phyloP scores from a whole-genome alignment of 106 monocot species.

The Dendrobium chrysotoxum region DNA sequence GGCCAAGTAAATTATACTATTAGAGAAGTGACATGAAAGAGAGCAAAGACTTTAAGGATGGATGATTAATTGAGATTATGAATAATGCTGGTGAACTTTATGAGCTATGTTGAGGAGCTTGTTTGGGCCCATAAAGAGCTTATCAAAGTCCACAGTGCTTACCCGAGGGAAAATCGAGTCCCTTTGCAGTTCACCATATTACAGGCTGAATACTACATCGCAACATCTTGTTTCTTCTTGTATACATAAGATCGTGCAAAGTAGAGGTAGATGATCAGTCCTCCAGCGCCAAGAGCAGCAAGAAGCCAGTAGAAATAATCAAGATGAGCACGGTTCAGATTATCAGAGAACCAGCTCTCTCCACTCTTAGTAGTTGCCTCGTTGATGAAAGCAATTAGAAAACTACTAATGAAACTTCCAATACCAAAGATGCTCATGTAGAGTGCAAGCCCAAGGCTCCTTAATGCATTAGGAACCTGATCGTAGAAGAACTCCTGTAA shows the following conservation, averaged over 20 bases:
- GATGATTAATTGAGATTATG: too few species aligned
- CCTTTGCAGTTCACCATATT: too few species aligned
- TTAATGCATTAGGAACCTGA: slow-evolving; percentile 22
- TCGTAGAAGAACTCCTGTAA: slow-evolving; percentile 37
- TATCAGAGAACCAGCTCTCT: slow-evolving; percentile 17
- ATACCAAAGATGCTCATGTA: slow-evolving; percentile 27
- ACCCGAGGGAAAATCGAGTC: too few species aligned
- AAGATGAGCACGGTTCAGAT: slow-evolving; percentile 18
- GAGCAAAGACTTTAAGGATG: too few species aligned
- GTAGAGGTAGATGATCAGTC: slow-evolving; percentile 9
- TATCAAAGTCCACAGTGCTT: too few species aligned
- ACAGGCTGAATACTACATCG: not conserved
- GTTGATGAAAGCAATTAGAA: slow-evolving; percentile 18
- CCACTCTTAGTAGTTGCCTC: not conserved
- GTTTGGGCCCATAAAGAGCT: too few species aligned
- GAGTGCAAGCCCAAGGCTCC: slow-evolving; percentile 30
- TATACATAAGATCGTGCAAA: slow-evolving; percentile 13
- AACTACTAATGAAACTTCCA: slow-evolving; percentile 25
- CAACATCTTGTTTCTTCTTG: slow-evolving; percentile 8
- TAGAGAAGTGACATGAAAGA: too few species aligned
- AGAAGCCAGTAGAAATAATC: slow-evolving; percentile 39
- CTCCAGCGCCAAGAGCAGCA: slow-evolving; percentile 5
- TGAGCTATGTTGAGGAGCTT: too few species aligned
- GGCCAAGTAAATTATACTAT: too few species aligned
- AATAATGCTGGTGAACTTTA: too few species aligned